These are phyloP conservation scores for Apiospora koreana DNA, from an alignment of 2,329 filamentous ascomycete genomes.

Conservation along the genomic window DNA sequence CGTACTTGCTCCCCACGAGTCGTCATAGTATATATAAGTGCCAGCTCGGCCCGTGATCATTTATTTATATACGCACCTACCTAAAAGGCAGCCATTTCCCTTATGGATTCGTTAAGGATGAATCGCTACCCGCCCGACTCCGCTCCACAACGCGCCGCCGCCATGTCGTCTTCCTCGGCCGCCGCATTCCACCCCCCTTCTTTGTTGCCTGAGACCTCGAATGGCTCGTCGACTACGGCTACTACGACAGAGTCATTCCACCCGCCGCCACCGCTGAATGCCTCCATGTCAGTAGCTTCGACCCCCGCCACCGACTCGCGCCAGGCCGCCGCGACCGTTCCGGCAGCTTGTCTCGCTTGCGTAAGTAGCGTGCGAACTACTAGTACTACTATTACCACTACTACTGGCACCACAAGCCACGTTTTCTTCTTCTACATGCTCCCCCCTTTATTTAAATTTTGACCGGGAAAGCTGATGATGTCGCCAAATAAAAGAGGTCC, in stretches of 20 bases:
- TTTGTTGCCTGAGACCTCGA: background rate
- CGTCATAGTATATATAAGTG: background rate
- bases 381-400: background rate
- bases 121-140: background rate
- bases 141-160: background rate
- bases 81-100: background rate
- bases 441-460: background rate
- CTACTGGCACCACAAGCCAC: background rate
- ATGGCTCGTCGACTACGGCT: background rate
- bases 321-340: constrained; percentile 34
- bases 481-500: constrained; percentile 42
- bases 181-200: background rate
- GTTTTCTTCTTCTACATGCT: background rate
- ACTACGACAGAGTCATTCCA: background rate
- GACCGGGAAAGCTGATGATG: background rate
- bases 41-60: background rate
- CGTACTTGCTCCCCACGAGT: background rate
- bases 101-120: background rate
- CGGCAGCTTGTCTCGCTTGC: constrained; percentile 57
- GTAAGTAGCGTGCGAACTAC: constrained; percentile 39
- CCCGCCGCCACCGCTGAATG: background rate
- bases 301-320: constrained; percentile 2
- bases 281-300: background rate
- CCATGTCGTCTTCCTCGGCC: background rate
- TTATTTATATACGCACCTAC: background rate